A percentile compares a stretch with the other conserved stretches of the same genome.
These are phyloP conservation scores for Russula ochroleuca DNA, from an alignment of 768 basidiomycete species.

Conservation along the genomic window DNA sequence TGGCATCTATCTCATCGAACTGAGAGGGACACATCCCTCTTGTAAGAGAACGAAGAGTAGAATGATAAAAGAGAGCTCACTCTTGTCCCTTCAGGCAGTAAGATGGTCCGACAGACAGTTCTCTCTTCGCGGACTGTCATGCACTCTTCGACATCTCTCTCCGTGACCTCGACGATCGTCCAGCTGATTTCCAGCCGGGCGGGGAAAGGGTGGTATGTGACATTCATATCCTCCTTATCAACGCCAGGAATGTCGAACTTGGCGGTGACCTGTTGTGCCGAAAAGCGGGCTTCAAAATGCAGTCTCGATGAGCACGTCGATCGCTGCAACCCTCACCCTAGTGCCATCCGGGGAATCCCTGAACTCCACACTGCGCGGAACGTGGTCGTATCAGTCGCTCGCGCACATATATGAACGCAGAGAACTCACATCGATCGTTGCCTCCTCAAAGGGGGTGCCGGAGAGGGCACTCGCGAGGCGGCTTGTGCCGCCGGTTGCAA, in stretches of 20 bases:
- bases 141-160: conserved; percentile 54
- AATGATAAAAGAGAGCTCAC: conserved; percentile 37
- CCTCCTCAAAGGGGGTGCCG: conserved; percentile 45
- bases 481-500: conserved; percentile 14
- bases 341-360: conserved; percentile 68
- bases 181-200: conserved; percentile 61
- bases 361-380: conserved; percentile 52
- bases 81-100: conserved; percentile 69
- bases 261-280: conserved; percentile 46
- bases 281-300: conserved; percentile 4
- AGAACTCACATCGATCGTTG: conserved; percentile 58
- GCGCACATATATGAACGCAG: background rate
- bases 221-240: conserved; percentile 68
- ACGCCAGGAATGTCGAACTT: conserved; percentile 69
- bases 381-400: background rate
- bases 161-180: conserved; percentile 54
- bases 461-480: conserved; percentile 13
- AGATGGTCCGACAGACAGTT: conserved; percentile 61
- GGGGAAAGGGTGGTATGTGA: conserved; percentile 54
- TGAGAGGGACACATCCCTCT: conserved; percentile 31
- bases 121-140: conserved; percentile 57
- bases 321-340: conserved; percentile 36
- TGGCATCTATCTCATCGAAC: conserved; percentile 73
- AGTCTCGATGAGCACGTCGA: conserved; percentile 27
- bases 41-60: background rate